These are phyloP conservation scores for Niveomyces coronatus DNA, from an alignment of 2,329 filamentous ascomycete genomes.

Conservation along the genomic window DNA sequence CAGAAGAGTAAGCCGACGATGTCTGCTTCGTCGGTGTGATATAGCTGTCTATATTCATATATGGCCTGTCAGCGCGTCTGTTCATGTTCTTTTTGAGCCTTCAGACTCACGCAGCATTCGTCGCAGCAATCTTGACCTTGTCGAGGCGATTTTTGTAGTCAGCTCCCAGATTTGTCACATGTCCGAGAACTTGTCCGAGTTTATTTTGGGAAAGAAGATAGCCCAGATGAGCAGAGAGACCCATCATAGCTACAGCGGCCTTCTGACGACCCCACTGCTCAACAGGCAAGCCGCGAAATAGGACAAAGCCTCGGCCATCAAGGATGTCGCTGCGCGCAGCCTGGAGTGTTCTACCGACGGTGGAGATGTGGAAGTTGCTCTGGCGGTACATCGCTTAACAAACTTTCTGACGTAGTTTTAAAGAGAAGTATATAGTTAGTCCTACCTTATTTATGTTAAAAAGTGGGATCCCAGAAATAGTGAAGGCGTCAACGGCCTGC, in stretches of 20 bases:
- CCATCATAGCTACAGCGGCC: conserved; percentile 76
- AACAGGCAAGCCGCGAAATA: conserved; percentile 81
- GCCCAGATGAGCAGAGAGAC: conserved; percentile 69
- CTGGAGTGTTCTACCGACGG: conserved; percentile 21
- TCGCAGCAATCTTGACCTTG: conserved; percentile 78
- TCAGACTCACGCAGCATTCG: conserved; percentile 21
- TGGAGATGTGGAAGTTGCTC: conserved; percentile 28
- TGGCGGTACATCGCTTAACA: conserved; percentile 13
- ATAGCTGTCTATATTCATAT: conserved; percentile 17
- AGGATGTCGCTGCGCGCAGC: conserved; percentile 34
- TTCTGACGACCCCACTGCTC: conserved; percentile 65
- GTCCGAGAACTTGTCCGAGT: conserved; percentile 71
- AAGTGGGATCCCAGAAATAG: conserved; percentile 51
- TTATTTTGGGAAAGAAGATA: conserved; percentile 81
- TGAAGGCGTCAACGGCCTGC: conserved; percentile 56
- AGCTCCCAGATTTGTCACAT: conserved; percentile 78
- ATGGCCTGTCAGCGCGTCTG: too few species aligned
- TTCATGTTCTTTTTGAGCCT: background rate
- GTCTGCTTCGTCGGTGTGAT: conserved; percentile 70
- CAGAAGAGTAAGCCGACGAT: conserved; percentile 72
- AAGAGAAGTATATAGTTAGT: conserved; percentile 4
- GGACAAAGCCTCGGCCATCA: conserved; percentile 76
- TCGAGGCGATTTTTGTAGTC: conserved; percentile 59
- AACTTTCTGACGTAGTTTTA: background rate
- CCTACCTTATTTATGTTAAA: conserved; percentile 47